Evolutionary conservation across 2,329 filamentous ascomycete species (phyloP).

Genomic region (Fusarium sp.): DNA sequence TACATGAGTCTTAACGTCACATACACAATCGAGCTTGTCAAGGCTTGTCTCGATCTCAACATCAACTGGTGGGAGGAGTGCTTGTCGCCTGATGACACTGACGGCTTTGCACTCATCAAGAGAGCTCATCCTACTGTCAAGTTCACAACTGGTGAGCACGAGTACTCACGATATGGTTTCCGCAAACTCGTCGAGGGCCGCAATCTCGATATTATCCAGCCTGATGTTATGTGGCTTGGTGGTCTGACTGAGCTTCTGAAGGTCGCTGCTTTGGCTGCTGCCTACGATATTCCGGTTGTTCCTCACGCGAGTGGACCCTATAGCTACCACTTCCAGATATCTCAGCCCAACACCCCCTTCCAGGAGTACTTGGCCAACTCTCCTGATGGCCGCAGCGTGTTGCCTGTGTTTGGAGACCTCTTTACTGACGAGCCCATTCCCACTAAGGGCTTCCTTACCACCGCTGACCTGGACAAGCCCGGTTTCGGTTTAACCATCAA

Average conservation of each 20-base stretch:
- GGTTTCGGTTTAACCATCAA: conserved; percentile 92
- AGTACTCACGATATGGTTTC: conserved; percentile 95
- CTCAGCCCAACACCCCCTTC: conserved; percentile 92
- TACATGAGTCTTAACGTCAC: conserved; percentile 96
- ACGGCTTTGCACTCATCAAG: conserved; percentile 91
- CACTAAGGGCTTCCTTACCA: conserved; percentile 81
- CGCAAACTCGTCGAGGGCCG: conserved; percentile 92
- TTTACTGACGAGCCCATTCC: conserved; percentile 94
- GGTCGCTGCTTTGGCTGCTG: conserved; percentile 87
- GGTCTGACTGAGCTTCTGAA: conserved; percentile 92
- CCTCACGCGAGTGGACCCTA: conserved; percentile 96
- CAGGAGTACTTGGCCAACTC: conserved; percentile 97
- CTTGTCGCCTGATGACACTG: conserved; percentile 88
- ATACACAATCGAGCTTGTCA: conserved; percentile 92
- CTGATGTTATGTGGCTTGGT: conserved; percentile 97
- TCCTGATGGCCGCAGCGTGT: conserved; percentile 86
- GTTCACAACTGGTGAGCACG: conserved; percentile 96
- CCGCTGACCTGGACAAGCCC: conserved; percentile 84
- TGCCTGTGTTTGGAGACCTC: conserved; percentile 91
- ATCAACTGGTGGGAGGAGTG: conserved; percentile 99
- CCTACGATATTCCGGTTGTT: conserved; percentile 94
- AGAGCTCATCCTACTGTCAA: conserved; percentile 89
- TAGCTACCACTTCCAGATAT: conserved; percentile 96
- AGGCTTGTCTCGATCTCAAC: conserved; percentile 83
- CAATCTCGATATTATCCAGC: conserved; percentile 93